A percentile compares a stretch with the other conserved stretches of the same genome.
Conservation (phyloP, 345 rosid genomes). For the Luvunga scandens region DNA sequence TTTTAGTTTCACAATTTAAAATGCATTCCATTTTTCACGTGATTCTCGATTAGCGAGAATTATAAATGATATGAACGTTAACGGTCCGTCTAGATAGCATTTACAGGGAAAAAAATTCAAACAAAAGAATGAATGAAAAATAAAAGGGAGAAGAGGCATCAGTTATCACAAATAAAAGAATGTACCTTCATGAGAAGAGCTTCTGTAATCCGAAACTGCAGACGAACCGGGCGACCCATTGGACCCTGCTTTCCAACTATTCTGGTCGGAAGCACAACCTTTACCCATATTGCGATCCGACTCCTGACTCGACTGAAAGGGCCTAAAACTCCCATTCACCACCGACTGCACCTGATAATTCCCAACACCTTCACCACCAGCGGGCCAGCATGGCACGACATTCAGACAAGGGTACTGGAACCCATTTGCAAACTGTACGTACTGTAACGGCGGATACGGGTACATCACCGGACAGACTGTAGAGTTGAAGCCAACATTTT, state of each 20-base stretch:
- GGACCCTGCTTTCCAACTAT: conserved; percentile 23
- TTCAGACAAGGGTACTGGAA: conserved; percentile 19
- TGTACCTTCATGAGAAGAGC: conserved; percentile 49
- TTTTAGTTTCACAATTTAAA: neutral
- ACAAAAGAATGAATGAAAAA: neutral
- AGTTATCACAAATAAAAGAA: neutral
- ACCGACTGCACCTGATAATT: conserved; percentile 20
- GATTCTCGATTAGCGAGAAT: too few species aligned
- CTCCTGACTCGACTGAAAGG: conserved; percentile 17
- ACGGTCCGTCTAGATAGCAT: neutral
- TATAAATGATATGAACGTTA: too few species aligned
- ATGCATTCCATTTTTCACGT: too few species aligned
- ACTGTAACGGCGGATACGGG: conserved; percentile 22
- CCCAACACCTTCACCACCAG: neutral
- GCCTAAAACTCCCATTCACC: conserved; percentile 14
- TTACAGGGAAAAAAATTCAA: neutral
- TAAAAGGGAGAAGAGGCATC: neutral
- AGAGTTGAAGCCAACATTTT: neutral
- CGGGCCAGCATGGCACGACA: conserved; percentile 25
- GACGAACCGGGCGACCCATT: conserved; percentile 46
- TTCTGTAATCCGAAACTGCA: conserved; percentile 34
- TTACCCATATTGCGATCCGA: conserved; percentile 12
- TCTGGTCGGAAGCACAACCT: conserved; percentile 34
- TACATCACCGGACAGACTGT: conserved; percentile 3
- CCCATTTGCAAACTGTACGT: conserved; percentile 20